Base-by-base conservation (phyloP, 768 basidiomycete genomes). In the Amanita polypyramis region DNA sequence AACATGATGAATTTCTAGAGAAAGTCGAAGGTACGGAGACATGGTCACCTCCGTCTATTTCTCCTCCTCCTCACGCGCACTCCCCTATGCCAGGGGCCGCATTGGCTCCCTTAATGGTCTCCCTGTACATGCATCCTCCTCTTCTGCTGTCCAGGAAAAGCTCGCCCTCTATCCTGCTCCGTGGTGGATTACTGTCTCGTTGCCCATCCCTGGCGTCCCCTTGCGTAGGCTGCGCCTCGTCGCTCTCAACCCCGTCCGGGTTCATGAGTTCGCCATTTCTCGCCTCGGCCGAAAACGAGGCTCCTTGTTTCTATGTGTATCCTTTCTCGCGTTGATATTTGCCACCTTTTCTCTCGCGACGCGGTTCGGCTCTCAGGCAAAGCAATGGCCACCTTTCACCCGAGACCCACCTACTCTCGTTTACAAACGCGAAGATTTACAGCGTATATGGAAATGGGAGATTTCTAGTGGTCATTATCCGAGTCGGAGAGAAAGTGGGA, bases 371-470 rank as follows among this genome's bases (percentile, higher is more conserved):
- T 70, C 77, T 1, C 69, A 74, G 50, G 75, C 76, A 43, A 80
- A 77, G 55, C 72, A 74, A 49, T 85, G 82, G 82, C 73, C 80
- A 10, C 65, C 73, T 32, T 72, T 78, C 40, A 63, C 68, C 14
- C 71, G 71, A 34, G 79, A 83, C 39, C 70, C 79, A 12, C 69
- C 84, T 20, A 89, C 89, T 7, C 73, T 92, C 23, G 77, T 92
- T 30, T 91, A 77, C 58, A 70, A 72, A 49, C 72, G 82, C 41
- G 79, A 85, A 49, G 92, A 97, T 58, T 61, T 96, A 35, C 87
- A 85, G 58, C 74, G 83, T 49, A 88, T 99, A 63, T 98, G 94
- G 94, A 72, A 82, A 51, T 98, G 93, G 93, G 95, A 99, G 66
- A 76, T 98, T 49, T 70, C 79, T 27, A 88, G 89, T 53, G 96